These are phyloP conservation scores for Botryotinia calthae DNA, from an alignment of 2,329 filamentous ascomycete genomes.

Conservation along the genomic window DNA sequence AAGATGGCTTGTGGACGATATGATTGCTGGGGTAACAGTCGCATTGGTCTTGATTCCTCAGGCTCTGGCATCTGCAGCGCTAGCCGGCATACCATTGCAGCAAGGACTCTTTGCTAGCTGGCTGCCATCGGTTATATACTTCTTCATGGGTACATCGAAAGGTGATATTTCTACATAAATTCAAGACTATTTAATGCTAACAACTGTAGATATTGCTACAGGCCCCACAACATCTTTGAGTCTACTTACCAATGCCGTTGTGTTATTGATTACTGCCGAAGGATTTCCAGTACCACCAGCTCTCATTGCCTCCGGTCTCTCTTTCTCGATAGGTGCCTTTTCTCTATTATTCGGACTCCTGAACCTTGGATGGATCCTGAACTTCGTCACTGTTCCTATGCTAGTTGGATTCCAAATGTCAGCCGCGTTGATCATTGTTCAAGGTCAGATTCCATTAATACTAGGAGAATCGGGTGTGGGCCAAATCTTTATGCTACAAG, in stretches of 20 bases:
- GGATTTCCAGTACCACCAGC: slow-evolving; percentile 36
- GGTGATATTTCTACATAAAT: slow-evolving; percentile 41
- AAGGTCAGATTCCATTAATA: slow-evolving; percentile 59
- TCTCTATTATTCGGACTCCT: slow-evolving; percentile 58
- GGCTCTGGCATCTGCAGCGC: slow-evolving; percentile 59
- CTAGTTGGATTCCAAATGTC: slow-evolving; percentile 65
- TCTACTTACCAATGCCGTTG: slow-evolving; percentile 59
- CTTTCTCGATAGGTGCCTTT: slow-evolving; percentile 62
- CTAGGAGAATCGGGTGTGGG: slow-evolving; percentile 43
- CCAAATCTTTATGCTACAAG: background rate
- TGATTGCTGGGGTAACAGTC: slow-evolving; percentile 59
- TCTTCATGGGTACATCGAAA: slow-evolving; percentile 61
- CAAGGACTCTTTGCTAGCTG: slow-evolving; percentile 60
- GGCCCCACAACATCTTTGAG: slow-evolving; percentile 65
- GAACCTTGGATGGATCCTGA: slow-evolving; percentile 62
- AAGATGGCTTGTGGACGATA: slow-evolving; percentile 60
- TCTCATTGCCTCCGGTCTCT: slow-evolving; percentile 58
- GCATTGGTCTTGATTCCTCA: slow-evolving; percentile 61
- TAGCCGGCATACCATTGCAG: slow-evolving; percentile 59
- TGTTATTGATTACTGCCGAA: slow-evolving; percentile 52
- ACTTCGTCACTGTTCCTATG: slow-evolving; percentile 64
- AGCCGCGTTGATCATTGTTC: slow-evolving; percentile 62
- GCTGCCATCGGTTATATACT: slow-evolving; percentile 56
- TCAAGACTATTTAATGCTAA: slow-evolving; percentile 11
- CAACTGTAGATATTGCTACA: slow-evolving; percentile 53